Conservation (phyloP, 208 protist species). For the Trypanosomatidae sp. region DNA sequence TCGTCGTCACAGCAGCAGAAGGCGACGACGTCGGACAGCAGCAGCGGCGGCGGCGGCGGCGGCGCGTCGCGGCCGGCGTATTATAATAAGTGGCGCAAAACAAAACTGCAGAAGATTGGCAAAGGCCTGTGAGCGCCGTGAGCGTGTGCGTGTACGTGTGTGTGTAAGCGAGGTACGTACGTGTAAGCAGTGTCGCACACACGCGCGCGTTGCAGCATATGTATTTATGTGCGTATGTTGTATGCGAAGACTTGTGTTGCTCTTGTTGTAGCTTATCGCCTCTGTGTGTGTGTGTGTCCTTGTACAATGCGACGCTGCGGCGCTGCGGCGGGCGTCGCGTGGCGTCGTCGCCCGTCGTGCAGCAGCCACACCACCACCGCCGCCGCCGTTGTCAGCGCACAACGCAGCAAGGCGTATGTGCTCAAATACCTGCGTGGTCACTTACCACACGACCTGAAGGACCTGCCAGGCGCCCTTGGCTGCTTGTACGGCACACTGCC, state of each 20-base stretch:
- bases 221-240: no score
- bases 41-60: constrained; percentile 2
- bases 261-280: no score
- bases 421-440: constrained; percentile 66
- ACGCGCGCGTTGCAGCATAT: no score
- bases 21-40: constrained; percentile 9
- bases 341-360: no score
- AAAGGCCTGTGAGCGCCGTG: constrained; percentile 26
- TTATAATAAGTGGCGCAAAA: constrained; percentile 57
- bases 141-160: background rate
- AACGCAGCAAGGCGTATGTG: constrained; percentile 56
- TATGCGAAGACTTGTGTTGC: no score
- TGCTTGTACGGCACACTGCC: constrained; percentile 74
- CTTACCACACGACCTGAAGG: constrained; percentile 68
- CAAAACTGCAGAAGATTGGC: constrained; percentile 43
- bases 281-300: no score
- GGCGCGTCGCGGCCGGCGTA: constrained; percentile 6
- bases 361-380: no score
- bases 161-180: no score
- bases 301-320: no score
- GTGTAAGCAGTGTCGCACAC: no score
- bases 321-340: no score
- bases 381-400: constrained; percentile 1
- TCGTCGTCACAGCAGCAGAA: constrained; percentile 3
- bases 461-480: constrained; percentile 63